Evolutionary conservation across 106 monocot species (phyloP).

Genomic region (Phalaenopsis aphrodite): DNA sequence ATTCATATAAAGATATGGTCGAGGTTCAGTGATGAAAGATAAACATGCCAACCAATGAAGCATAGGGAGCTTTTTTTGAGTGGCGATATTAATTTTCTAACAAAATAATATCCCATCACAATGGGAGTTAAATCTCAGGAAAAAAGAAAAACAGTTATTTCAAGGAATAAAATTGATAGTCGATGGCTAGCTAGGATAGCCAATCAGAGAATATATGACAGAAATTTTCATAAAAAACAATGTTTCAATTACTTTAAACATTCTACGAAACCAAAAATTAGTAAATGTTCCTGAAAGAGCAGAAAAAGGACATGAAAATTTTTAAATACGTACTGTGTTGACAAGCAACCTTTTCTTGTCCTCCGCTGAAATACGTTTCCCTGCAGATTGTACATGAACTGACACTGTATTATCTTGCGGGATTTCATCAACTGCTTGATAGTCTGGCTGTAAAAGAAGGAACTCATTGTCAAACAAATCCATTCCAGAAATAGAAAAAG

Average conservation of each 20-base stretch:
- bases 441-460: not conserved
- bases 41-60: not conserved
- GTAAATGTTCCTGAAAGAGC: not conserved
- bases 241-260: not conserved
- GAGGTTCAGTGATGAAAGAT: not conserved
- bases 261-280: not conserved
- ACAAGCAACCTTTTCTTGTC: not conserved
- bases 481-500: not conserved
- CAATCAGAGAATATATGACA: not conserved
- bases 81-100: not conserved
- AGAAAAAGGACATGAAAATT: not conserved
- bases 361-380: conserved; percentile 4
- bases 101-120: not conserved
- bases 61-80: not conserved
- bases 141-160: not conserved
- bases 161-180: not conserved
- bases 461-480: not conserved
- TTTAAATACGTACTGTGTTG: conserved; percentile 4
- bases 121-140: not conserved
- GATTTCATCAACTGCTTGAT: not conserved
- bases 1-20: not conserved
- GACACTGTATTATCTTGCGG: not conserved
- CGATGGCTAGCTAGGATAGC: not conserved
- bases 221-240: not conserved
- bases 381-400: not conserved